A percentile compares a stretch with the other conserved stretches of the same genome.
Conservation (phyloP, 2,329 filamentous ascomycete genomes). For the Pyricularia pennisetigena region DNA sequence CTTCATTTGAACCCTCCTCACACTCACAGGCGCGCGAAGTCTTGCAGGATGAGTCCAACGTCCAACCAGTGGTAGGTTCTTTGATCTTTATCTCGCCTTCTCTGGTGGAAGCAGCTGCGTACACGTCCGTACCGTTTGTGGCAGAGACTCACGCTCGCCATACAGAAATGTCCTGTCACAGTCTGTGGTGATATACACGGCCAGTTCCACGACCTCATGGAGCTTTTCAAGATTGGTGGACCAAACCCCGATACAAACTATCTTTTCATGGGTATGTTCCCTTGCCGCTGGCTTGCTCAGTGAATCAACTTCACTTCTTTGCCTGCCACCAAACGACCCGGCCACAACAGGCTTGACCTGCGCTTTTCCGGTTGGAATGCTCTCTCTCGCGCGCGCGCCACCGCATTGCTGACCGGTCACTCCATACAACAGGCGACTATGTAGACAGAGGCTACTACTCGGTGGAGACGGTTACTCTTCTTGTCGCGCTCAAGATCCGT, state of each 20-base stretch:
- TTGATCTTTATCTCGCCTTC: not conserved
- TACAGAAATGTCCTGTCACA: conserved; percentile 92
- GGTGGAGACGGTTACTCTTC: conserved; percentile 92
- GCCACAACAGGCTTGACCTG: not conserved
- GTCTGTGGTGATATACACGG: conserved; percentile 99
- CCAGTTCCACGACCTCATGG: conserved; percentile 98
- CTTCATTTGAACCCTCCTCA: not conserved
- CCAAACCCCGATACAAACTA: conserved; percentile 98
- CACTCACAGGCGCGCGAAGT: conserved; percentile 88
- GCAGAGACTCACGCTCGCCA: conserved; percentile 14
- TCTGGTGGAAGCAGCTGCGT: not conserved
- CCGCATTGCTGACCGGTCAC: not conserved
- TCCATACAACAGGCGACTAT: conserved; percentile 66
- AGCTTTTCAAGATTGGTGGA: conserved; percentile 97
- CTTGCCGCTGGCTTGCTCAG: not conserved
- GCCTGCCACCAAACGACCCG: not conserved
- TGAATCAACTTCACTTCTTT: not conserved
- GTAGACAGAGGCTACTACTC: conserved; percentile 99
- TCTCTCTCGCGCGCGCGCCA: not conserved
- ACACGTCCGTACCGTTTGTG: not conserved
- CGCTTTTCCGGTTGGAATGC: not conserved
- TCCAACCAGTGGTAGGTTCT: conserved; percentile 83
- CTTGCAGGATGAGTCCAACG: conserved; percentile 94
- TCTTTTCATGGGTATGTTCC: conserved; percentile 82
- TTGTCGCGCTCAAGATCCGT: conserved; percentile 95